Evolutionary conservation across 257 asterid species (phyloP).

Genomic region (Rauvolfia tetraphylla): DNA sequence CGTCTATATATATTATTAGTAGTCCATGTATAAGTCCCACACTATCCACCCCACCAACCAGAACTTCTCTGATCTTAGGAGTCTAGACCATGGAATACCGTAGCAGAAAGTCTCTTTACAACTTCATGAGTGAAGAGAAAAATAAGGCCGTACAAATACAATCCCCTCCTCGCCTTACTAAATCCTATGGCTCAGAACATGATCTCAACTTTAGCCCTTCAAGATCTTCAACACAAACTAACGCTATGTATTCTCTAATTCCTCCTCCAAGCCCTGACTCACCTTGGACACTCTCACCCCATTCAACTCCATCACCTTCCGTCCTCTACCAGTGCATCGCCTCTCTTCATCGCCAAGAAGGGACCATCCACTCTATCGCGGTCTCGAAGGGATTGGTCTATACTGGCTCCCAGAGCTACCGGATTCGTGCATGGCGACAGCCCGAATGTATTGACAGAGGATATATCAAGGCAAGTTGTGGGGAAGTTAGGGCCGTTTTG

Average conservation of each 20-base stretch:
- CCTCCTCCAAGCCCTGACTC: slow-evolving; percentile 72
- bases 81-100: slow-evolving; percentile 39
- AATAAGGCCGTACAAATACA: slow-evolving; percentile 17
- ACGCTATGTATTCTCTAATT: slow-evolving; percentile 34
- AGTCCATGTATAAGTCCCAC: too few relatives aligned
- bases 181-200: slow-evolving; percentile 38
- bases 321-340: slow-evolving; percentile 84
- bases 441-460: slow-evolving; percentile 86
- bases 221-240: slow-evolving; percentile 36
- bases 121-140: slow-evolving; percentile 34
- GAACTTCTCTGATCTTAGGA: neutral
- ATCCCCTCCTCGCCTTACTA: slow-evolving; percentile 48
- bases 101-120: slow-evolving; percentile 35
- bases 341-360: slow-evolving; percentile 84
- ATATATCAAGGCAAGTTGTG: slow-evolving; percentile 36
- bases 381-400: slow-evolving; percentile 58
- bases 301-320: slow-evolving; percentile 72
- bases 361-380: slow-evolving; percentile 66
- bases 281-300: slow-evolving; percentile 93
- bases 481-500: slow-evolving; percentile 58
- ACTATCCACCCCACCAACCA: neutral
- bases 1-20: neutral
- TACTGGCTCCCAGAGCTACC: slow-evolving; percentile 71
- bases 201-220: slow-evolving; percentile 61
- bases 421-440: slow-evolving; percentile 81